A percentile compares a stretch with the other conserved stretches of the same genome.
phyloP scores from a whole-genome alignment of 2,329 filamentous ascomycete genomes.

The Diplodia seriata region DNA sequence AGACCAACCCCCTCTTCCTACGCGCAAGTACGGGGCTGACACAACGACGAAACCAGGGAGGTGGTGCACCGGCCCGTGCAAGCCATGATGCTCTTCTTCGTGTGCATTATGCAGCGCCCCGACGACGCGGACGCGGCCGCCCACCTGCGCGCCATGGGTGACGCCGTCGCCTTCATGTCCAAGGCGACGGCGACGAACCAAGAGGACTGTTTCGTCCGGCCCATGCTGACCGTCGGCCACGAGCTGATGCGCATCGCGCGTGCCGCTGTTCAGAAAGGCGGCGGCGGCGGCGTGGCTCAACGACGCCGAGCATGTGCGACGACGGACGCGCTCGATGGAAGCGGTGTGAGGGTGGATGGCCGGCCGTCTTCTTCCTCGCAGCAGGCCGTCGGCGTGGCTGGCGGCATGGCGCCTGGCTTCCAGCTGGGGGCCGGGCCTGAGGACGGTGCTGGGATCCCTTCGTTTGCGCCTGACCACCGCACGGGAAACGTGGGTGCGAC shows the following conservation, averaged over 20 bases:
- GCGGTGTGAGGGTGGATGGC: background rate
- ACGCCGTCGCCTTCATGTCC: conserved; percentile 3
- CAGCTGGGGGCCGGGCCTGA: no score
- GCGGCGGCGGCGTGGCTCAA: background rate
- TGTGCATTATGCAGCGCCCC: conserved; percentile 8
- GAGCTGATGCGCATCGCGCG: conserved; percentile 11
- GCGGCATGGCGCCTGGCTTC: no score
- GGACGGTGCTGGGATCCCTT: background rate
- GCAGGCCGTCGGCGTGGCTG: no score
- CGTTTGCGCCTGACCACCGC: background rate
- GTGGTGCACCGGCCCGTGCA: background rate
- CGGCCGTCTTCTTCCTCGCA: no score
- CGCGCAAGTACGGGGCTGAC: background rate
- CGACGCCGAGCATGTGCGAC: background rate
- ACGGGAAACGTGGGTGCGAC: background rate
- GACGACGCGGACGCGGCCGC: background rate
- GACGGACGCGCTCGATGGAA: background rate
- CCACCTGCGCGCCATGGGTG: background rate
- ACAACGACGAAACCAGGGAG: background rate
- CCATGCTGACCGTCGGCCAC: background rate
- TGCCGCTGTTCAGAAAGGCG: background rate
- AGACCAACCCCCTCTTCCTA: no score
- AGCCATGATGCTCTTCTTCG: conserved; percentile 16
- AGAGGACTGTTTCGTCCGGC: background rate
- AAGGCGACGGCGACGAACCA: background rate